Evolutionary conservation across 495 filamentous ascomycete genomes (phyloP).

Genomic region (Chaetomidium leptoderma): DNA sequence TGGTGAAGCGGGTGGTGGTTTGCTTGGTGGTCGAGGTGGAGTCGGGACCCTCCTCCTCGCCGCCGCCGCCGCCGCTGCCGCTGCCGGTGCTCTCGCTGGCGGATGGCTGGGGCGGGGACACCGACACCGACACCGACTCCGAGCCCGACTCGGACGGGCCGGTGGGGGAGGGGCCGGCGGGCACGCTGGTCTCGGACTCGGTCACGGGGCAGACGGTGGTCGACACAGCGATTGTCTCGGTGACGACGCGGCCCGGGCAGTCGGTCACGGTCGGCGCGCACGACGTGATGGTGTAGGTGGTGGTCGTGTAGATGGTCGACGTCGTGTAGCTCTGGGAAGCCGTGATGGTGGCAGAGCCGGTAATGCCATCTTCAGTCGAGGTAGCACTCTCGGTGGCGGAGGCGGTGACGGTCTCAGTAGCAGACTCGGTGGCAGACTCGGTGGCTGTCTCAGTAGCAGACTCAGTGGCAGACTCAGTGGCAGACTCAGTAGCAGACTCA

Average conservation of each 20-base stretch:
- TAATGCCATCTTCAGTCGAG: not conserved
- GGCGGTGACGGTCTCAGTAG: not conserved
- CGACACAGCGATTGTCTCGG: conserved; percentile 36
- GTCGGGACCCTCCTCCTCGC: not conserved
- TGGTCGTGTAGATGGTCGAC: conserved; percentile 49
- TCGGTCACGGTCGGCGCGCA: conserved; percentile 57
- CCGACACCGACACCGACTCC: too few relatives aligned
- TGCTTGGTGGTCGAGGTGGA: conserved; percentile 11
- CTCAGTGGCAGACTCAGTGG: not conserved
- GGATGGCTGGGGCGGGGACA: too few relatives aligned
- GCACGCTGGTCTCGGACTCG: conserved; percentile 20
- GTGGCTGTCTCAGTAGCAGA: not conserved
- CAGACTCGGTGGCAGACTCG: not conserved
- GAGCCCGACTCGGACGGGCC: conserved; percentile 36
- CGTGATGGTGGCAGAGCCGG: not conserved
- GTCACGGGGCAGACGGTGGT: conserved; percentile 47
- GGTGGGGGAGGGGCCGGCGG: conserved; percentile 1
- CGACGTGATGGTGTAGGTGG: conserved; percentile 51
- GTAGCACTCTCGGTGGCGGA: conserved; percentile 1
- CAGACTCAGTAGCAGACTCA: not conserved
- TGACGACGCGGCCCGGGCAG: conserved; percentile 43
- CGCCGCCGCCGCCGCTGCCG: not conserved
- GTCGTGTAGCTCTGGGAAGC: conserved; percentile 21
- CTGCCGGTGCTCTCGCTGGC: conserved; percentile 34
- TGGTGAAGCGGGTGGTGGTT: conserved; percentile 22